Evolutionary conservation across 306 rosid genomes (phyloP).

Genomic region (Bauhinia variegata): DNA sequence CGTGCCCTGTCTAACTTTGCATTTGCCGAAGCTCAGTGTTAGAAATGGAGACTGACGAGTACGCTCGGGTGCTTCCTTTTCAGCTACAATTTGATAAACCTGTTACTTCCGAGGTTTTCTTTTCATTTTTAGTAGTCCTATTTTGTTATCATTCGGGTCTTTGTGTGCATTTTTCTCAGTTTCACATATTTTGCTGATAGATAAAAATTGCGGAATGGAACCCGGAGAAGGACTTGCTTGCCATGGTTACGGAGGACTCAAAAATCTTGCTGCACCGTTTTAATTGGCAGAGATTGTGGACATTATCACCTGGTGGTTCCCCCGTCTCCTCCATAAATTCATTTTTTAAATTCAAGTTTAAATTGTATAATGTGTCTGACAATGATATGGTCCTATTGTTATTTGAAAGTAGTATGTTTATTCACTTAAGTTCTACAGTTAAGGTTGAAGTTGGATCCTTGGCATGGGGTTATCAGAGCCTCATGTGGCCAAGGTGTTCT

Average conservation of each 20-base stretch:
- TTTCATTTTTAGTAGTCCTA: not conserved
- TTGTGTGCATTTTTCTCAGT: conserved; percentile 18
- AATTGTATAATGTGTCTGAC: not conserved
- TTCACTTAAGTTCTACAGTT: not conserved
- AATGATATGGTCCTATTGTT: not conserved
- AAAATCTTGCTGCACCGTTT: conserved; percentile 93
- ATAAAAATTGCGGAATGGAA: conserved; percentile 92
- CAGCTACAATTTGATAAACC: conserved; percentile 96
- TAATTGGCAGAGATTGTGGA: conserved; percentile 98
- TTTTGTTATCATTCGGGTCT: not conserved
- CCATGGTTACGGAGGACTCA: conserved; percentile 91
- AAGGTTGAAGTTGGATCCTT: not conserved
- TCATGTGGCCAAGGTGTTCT: not conserved
- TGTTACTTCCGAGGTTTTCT: conserved; percentile 70
- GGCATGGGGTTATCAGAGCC: not conserved
- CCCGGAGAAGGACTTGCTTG: conserved; percentile 97
- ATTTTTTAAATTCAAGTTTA: not conserved
- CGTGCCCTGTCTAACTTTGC: not conserved
- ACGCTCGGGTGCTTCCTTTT: conserved; percentile 68
- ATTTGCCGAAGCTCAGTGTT: conserved; percentile 25
- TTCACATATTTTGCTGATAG: conserved; percentile 43
- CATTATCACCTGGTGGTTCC: conserved; percentile 71
- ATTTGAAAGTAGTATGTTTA: not conserved
- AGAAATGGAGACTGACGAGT: conserved; percentile 77
- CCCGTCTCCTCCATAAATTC: not conserved